Evolutionary conservation across 1,139 yeast species (phyloP).

Genomic region (Suhomyces panamericanus): DNA sequence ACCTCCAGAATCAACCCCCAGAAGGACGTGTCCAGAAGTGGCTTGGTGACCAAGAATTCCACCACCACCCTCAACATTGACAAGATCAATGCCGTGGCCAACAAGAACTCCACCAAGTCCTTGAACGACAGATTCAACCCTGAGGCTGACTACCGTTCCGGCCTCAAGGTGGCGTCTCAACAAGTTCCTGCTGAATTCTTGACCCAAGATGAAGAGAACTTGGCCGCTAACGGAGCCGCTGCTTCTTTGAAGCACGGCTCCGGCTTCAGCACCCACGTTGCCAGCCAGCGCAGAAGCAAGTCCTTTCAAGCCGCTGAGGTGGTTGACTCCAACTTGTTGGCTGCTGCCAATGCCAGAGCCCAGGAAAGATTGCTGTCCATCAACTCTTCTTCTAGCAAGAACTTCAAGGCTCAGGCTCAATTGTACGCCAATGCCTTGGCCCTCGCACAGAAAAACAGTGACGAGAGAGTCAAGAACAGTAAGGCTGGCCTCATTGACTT

Average conservation of each 20-base stretch:
- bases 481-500: slow-evolving; percentile 63
- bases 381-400: slow-evolving; percentile 33
- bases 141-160: slow-evolving; percentile 44
- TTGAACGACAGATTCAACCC: slow-evolving; percentile 48
- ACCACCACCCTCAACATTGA: slow-evolving; percentile 37
- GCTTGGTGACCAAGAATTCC: slow-evolving; percentile 39
- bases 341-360: slow-evolving; percentile 63
- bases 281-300: slow-evolving; percentile 31
- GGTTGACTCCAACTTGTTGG: slow-evolving; percentile 56
- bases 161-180: slow-evolving; percentile 25
- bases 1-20: slow-evolving; percentile 51
- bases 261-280: slow-evolving; percentile 26
- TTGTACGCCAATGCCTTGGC: slow-evolving; percentile 50
- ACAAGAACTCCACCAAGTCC: slow-evolving; percentile 42
- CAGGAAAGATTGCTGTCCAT: slow-evolving; percentile 47
- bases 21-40: slow-evolving; percentile 43
- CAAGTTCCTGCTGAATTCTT: slow-evolving; percentile 29
- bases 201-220: slow-evolving; percentile 30
- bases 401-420: slow-evolving; percentile 45
- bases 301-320: slow-evolving; percentile 45
- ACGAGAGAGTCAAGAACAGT: slow-evolving; percentile 50
- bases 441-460: slow-evolving; percentile 67
- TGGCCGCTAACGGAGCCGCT: slow-evolving; percentile 44
- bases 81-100: slow-evolving; percentile 46
- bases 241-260: slow-evolving; percentile 37